phyloP scores from a whole-genome alignment of 2,329 filamentous ascomycete species.

The Xylariales sp. region DNA sequence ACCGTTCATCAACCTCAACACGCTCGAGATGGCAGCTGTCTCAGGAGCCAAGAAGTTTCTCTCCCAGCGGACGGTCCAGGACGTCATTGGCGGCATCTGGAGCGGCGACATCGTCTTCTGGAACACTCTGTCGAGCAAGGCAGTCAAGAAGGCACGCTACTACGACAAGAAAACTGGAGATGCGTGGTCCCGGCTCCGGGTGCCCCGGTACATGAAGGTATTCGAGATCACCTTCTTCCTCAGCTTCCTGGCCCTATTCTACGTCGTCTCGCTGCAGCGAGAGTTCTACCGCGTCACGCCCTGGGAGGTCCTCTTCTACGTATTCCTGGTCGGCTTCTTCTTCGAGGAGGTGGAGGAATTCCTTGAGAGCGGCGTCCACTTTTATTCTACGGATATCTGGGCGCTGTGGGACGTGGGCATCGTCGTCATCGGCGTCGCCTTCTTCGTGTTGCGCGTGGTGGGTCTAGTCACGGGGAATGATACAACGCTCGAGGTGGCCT shows the following conservation, averaged over 20 bases:
- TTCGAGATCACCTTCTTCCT: conserved; percentile 3
- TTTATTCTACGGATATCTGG: conserved; percentile 3
- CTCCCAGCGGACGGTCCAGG: background rate
- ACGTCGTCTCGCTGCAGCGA: background rate
- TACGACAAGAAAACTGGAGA: background rate
- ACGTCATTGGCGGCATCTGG: conserved; percentile 1
- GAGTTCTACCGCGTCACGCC: background rate
- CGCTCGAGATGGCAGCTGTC: conserved; percentile 1
- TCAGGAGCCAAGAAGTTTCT: conserved; percentile 2
- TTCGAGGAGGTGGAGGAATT: background rate
- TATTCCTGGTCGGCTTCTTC: background rate
- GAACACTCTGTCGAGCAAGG: background rate
- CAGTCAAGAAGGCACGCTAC: conserved; percentile 2
- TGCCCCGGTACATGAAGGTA: conserved; percentile 2
- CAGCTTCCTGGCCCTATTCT: background rate
- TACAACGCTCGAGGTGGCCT: background rate
- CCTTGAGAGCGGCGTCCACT: background rate
- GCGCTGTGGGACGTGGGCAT: conserved; percentile 1
- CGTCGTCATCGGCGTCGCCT: background rate
- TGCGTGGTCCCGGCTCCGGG: conserved; percentile 1
- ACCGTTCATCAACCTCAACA: conserved; percentile 2
- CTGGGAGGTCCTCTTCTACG: background rate
- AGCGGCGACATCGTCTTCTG: conserved; percentile 1
- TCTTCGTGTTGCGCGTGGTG: conserved; percentile 3
- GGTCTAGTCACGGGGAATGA: background rate